Evolutionary conservation across 116 monocot genomes (phyloP), one percentile per base, ranked within the genome.

Genomic region (Dioscorea cayenensis): DNA sequence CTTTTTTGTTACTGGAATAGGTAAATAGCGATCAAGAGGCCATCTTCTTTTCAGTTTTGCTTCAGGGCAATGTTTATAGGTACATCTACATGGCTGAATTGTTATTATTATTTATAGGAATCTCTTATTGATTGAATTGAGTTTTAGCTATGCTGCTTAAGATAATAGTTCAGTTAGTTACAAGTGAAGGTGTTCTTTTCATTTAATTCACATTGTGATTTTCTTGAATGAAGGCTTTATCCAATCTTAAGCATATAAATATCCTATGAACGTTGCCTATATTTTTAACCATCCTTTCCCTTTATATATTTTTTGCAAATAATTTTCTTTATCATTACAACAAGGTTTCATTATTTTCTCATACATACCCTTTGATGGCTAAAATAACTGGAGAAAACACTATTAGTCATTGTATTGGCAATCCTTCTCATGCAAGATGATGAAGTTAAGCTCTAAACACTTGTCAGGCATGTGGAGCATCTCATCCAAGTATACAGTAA

Each of bases 11-110:
- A 9, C 58, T 70, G 49, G 55, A 68, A 21, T 73, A 95, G 95
- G 87, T 85, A 66, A 86, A 78, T 65, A 83, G 81, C 63, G 85
- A 95, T 81, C 90, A 88, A 75, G 89, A 91, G 67, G 82, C 88
- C 22, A 65, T 72, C 66, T 84, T 84, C 72, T 75, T 80, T 51
- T 82, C 91, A 60, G 66, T 83, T 82, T 82, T 85, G 22, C 43
- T 51, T 61, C 88, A 67, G 43, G 73, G 67, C 52, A 75, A 82
- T 28, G 36, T 71, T 12, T 86, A 86, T 73, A 94, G 91, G 94
- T 94, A 84, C 75, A 49, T 76, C 60, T 2, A 66, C 64, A 6
- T 38, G n/a, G 16, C 10, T 37, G 20, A 3, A 66, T 38, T 17
- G 3, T 64, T 64, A 21, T 11, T 28, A 28, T 65, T 18, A 18